These are phyloP conservation scores for Gamsiella multidivaricata DNA, from an alignment of 192 early-diverging fungal species.

Conservation along the genomic window DNA sequence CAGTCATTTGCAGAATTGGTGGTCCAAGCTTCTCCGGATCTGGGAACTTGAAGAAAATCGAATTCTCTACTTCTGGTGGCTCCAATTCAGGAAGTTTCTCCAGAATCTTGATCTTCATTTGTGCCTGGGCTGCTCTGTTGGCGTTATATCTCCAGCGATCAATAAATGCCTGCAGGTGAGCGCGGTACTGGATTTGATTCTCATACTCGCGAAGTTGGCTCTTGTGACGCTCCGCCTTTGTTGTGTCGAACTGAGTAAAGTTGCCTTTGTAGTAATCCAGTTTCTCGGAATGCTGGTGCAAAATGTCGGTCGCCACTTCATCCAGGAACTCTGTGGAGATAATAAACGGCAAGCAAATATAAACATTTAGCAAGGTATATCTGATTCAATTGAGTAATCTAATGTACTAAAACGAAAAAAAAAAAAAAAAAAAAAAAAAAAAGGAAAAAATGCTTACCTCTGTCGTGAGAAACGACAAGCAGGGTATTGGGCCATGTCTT, in stretches of 20 bases:
- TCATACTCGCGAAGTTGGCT: conserved; percentile 96
- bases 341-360: neutral
- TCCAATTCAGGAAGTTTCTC: conserved; percentile 96
- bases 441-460: conserved; percentile 59
- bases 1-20: conserved; percentile 95
- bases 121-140: conserved; percentile 96
- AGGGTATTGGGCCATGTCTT: conserved; percentile 91
- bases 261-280: conserved; percentile 97
- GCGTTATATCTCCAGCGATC: conserved; percentile 99
- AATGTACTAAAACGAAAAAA: neutral
- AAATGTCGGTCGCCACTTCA: conserved; percentile 95
- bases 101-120: conserved; percentile 97
- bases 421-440: neutral
- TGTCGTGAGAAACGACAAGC: conserved; percentile 97
- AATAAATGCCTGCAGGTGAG: conserved; percentile 98
- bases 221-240: conserved; percentile 91
- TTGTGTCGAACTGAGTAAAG: conserved; percentile 90
- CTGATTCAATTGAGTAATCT: no score
- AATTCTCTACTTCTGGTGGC: conserved; percentile 83
- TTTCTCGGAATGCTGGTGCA: conserved; percentile 93
- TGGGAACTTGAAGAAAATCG: conserved; percentile 90
- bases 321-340: conserved; percentile 87
- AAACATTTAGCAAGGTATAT: neutral
- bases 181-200: conserved; percentile 91
- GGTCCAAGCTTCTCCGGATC: conserved; percentile 95